Evolutionary conservation across 805 yeast genomes (phyloP).

Genomic region (Jamesozyma rosinii): DNA sequence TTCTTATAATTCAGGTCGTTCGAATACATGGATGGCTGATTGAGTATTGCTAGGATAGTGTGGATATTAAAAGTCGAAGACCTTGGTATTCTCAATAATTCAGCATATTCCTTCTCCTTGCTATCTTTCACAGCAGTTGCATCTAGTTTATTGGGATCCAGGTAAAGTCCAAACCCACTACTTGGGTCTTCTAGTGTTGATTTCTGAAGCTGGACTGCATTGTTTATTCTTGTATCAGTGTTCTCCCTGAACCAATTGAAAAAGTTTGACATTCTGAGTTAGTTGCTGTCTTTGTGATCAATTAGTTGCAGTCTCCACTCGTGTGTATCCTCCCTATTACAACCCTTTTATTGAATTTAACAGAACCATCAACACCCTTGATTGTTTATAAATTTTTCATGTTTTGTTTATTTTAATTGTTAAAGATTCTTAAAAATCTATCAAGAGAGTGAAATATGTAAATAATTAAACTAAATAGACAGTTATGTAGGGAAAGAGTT

Average conservation of each 20-base stretch:
- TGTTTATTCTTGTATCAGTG: background rate
- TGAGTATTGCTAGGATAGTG: slow-evolving; percentile 14
- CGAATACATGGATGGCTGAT: slow-evolving; percentile 17
- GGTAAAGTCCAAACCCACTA: slow-evolving; percentile 28
- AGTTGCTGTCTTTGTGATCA: background rate
- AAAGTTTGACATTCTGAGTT: background rate
- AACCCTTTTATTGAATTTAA: no score
- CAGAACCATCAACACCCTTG: no score
- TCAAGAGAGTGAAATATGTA: no score
- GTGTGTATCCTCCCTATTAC: no score
- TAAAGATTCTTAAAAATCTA: no score
- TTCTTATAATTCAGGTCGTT: slow-evolving; percentile 20
- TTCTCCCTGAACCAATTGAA: background rate
- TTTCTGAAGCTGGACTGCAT: background rate
- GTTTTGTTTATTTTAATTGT: no score
- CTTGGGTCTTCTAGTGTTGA: slow-evolving; percentile 16
- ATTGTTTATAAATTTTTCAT: no score
- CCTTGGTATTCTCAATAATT: slow-evolving; percentile 34
- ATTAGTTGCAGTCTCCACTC: background rate
- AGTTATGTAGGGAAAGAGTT: no score
- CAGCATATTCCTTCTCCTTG: slow-evolving; percentile 7
- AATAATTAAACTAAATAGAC: no score
- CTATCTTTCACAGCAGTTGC: slow-evolving; percentile 8
- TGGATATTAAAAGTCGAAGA: slow-evolving; percentile 28
- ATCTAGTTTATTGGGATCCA: slow-evolving; percentile 3